Evolutionary conservation across 371 early-diverging fungal species (phyloP).

Genomic region (Circinella minor): DNA sequence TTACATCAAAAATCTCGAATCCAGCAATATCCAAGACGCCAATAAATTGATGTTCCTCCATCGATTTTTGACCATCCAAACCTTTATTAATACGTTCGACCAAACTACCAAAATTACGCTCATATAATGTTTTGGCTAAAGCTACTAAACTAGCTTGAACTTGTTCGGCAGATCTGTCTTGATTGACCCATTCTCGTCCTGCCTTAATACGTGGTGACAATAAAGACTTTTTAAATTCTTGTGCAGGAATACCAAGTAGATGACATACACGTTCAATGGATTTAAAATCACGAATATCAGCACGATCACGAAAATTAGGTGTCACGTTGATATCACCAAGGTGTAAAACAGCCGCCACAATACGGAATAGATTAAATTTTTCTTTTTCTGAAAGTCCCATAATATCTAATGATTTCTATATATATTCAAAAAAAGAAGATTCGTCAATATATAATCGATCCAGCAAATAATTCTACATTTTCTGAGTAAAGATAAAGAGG

Average conservation of each 20-base stretch:
- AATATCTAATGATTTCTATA: constrained; percentile 78
- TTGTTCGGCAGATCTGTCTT: constrained; percentile 87
- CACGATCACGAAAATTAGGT: constrained; percentile 79
- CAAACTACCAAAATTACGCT: constrained; percentile 95
- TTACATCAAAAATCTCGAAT: constrained; percentile 98
- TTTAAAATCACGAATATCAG: constrained; percentile 81
- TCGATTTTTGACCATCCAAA: constrained; percentile 72
- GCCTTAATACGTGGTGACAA: constrained; percentile 94
- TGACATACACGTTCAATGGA: constrained; percentile 91
- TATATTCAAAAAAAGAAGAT: not conserved
- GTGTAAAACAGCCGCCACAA: constrained; percentile 94
- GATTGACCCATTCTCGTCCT: constrained; percentile 96
- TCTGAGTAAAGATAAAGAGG: too few relatives aligned
- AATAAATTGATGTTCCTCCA: constrained; percentile 72
- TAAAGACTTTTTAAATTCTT: constrained; percentile 87
- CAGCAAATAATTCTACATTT: too few relatives aligned
- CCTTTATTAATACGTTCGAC: constrained; percentile 91
- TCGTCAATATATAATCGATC: too few relatives aligned
- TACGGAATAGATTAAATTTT: constrained; percentile 80
- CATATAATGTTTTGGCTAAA: constrained; percentile 95
- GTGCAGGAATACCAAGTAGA: constrained; percentile 91
- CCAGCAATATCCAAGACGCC: constrained; percentile 99
- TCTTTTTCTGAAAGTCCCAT: constrained; percentile 86
- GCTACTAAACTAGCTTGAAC: constrained; percentile 93
- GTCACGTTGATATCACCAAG: constrained; percentile 92